These are phyloP conservation scores for Neoscytalidium dimidiatum DNA, from an alignment of 2,329 filamentous ascomycete genomes.

Conservation along the genomic window DNA sequence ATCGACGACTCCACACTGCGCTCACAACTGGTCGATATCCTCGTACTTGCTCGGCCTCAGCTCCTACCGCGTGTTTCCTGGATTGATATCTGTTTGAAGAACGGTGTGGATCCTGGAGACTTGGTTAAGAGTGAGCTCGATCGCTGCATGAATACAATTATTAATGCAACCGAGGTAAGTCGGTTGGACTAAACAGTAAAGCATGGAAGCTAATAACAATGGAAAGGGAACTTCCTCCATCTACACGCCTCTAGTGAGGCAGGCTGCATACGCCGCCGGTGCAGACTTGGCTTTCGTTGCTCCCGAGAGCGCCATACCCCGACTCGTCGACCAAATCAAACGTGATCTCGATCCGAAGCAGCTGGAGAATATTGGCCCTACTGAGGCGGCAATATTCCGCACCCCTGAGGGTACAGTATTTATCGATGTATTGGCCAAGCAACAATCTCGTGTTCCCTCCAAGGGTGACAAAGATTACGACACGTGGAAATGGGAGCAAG, in stretches of 20 bases:
- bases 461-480: slow-evolving; percentile 96
- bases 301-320: slow-evolving; percentile 76
- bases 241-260: slow-evolving; percentile 49
- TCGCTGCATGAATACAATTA: slow-evolving; percentile 69
- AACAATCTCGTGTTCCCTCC: slow-evolving; percentile 69
- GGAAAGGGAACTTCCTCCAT: slow-evolving; percentile 22
- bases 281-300: slow-evolving; percentile 93
- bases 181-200: slow-evolving; percentile 25
- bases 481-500: slow-evolving; percentile 95
- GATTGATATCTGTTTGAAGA: slow-evolving; percentile 84
- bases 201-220: slow-evolving; percentile 22
- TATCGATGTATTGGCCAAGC: slow-evolving; percentile 87
- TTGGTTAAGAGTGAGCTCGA: slow-evolving; percentile 67
- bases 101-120: slow-evolving; percentile 78
- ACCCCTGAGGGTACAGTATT: slow-evolving; percentile 87
- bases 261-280: slow-evolving; percentile 79
- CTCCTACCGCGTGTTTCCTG: slow-evolving; percentile 78
- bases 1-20: slow-evolving; percentile 58
- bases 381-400: slow-evolving; percentile 89
- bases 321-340: slow-evolving; percentile 72
- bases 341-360: slow-evolving; percentile 71
- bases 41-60: slow-evolving; percentile 76
- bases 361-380: slow-evolving; percentile 73
- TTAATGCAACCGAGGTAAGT: slow-evolving; percentile 57
- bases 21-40: slow-evolving; percentile 71